phyloP scores from a whole-genome alignment of 306 rosid genomes.

The Biancaea sappan region DNA sequence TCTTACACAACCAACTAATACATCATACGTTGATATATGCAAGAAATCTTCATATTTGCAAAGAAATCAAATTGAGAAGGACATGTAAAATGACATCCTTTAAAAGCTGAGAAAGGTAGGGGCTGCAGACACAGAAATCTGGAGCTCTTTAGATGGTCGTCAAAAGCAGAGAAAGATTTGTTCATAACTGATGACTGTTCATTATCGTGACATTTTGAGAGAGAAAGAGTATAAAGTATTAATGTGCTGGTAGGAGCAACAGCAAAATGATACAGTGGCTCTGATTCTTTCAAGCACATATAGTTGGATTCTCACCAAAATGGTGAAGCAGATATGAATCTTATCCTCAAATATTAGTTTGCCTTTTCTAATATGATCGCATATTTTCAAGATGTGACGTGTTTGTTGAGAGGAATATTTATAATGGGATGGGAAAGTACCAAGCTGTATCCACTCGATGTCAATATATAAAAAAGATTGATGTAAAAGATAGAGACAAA shows the following conservation, averaged over 20 bases:
- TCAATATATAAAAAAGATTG: neutral
- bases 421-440: neutral
- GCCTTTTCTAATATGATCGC: neutral
- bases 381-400: slow-evolving; percentile 26
- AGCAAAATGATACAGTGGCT: slow-evolving; percentile 15
- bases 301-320: slow-evolving; percentile 6
- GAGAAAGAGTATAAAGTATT: neutral
- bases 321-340: neutral
- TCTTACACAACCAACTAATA: neutral
- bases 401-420: neutral
- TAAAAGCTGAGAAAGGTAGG: neutral
- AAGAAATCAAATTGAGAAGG: slow-evolving; percentile 30
- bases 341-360: neutral
- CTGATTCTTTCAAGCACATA: neutral
- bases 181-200: slow-evolving; percentile 1
- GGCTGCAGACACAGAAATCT: slow-evolving; percentile 30
- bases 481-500: neutral
- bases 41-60: neutral
- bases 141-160: neutral
- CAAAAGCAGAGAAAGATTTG: neutral
- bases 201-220: slow-evolving; percentile 10
- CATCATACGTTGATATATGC: too few relatives aligned
- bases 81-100: neutral
- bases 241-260: slow-evolving; percentile 13
- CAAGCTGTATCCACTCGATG: neutral